Evolutionary conservation across 176 grass and related monocot genomes (phyloP).

Genomic region (Triticum urartu): DNA sequence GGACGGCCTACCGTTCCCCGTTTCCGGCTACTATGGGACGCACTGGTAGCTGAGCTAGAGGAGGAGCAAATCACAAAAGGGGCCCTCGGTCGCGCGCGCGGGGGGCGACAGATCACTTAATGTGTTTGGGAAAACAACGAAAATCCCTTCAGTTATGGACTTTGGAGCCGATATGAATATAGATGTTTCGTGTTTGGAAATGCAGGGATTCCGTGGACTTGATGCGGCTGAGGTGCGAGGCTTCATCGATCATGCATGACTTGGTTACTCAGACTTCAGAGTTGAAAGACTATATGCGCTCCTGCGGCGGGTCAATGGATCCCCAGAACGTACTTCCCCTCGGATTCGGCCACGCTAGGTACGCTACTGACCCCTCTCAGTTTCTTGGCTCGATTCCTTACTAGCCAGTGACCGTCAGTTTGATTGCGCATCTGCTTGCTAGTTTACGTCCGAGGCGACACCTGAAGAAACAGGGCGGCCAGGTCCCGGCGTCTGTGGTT

Average conservation of each 20-base stretch:
- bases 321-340: background rate
- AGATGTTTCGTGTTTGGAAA: background rate
- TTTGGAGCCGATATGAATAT: background rate
- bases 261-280: background rate
- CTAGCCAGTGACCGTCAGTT: background rate
- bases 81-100: no score
- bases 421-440: background rate
- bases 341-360: background rate
- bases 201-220: background rate
- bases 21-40: no score
- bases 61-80: no score
- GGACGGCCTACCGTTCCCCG: no score
- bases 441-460: background rate
- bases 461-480: background rate
- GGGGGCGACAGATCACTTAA: no score
- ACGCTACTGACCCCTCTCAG: background rate
- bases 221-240: background rate
- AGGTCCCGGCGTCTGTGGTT: background rate
- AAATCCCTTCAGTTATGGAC: no score
- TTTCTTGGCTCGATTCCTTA: background rate
- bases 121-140: no score
- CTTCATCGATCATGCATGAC: background rate
- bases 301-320: background rate
- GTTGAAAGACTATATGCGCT: background rate
- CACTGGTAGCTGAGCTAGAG: no score